Evolutionary conservation across 352 stramenopile genomes (phyloP).

Genomic region (Globisporangium paroecandrum): DNA sequence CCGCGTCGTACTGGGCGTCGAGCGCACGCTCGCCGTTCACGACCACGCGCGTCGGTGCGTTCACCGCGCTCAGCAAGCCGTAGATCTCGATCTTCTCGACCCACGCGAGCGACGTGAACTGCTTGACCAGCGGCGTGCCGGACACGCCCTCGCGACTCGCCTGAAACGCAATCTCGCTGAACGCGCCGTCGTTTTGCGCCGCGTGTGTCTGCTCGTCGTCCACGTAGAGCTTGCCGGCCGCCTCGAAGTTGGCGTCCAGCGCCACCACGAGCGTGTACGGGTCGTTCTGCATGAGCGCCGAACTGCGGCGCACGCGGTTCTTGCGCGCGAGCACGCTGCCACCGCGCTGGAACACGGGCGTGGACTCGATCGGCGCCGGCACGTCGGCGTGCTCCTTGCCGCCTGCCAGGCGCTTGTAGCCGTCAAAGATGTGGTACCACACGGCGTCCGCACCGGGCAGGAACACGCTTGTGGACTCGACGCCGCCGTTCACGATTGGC

Average conservation of each 20-base stretch:
- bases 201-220: slow-evolving; percentile 94
- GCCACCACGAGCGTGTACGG: slow-evolving; percentile 96
- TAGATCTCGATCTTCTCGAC: slow-evolving; percentile 87
- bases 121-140: slow-evolving; percentile 26
- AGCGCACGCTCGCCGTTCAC: slow-evolving; percentile 33
- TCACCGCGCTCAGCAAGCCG: slow-evolving; percentile 41
- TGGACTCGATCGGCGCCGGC: slow-evolving; percentile 89
- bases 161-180: slow-evolving; percentile 45
- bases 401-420: slow-evolving; percentile 52
- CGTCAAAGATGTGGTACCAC: slow-evolving; percentile 92
- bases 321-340: slow-evolving; percentile 95
- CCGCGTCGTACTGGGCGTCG: slow-evolving; percentile 71
- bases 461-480: slow-evolving; percentile 83
- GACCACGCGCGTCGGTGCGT: slow-evolving; percentile 44
- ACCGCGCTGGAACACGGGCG: slow-evolving; percentile 96
- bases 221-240: slow-evolving; percentile 92
- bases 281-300: slow-evolving; percentile 94
- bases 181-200: slow-evolving; percentile 45
- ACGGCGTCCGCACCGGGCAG: slow-evolving; percentile 74
- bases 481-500: slow-evolving; percentile 89
- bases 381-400: slow-evolving; percentile 64
- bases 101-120: slow-evolving; percentile 52
- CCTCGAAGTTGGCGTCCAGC: slow-evolving; percentile 79
- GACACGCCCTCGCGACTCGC: slow-evolving; percentile 37
- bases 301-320: slow-evolving; percentile 93